Percentiles rank a stretch among this genome's conserved stretches.
Conservation (phyloP, 345 rosid genomes). For the Eucalyptus erythrocorys region DNA sequence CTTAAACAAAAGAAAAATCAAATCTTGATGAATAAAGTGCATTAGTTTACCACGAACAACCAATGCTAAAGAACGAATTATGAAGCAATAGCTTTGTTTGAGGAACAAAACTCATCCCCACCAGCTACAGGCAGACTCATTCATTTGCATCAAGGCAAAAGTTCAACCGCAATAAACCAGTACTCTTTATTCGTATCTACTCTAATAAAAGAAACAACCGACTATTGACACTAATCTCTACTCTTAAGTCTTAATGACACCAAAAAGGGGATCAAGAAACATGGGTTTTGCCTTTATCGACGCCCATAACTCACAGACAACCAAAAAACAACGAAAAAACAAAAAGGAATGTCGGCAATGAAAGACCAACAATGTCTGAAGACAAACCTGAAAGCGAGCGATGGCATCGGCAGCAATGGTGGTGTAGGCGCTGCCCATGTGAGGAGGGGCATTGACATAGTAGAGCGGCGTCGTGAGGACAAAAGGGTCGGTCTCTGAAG, state of each 20-base stretch:
- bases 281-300: neutral
- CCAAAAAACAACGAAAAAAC: neutral
- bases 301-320: neutral
- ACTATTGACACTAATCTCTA: neutral
- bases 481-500: slow-evolving; percentile 23
- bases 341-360: neutral
- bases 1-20: neutral
- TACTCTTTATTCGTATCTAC: neutral
- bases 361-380: neutral
- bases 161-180: neutral
- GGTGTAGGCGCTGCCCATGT: slow-evolving; percentile 98
- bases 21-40: neutral
- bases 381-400: slow-evolving; percentile 79
- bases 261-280: neutral
- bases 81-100: neutral
- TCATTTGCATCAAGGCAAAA: neutral
- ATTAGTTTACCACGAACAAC: neutral
- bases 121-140: neutral
- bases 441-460: slow-evolving; percentile 99
- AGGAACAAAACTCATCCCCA: neutral
- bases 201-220: neutral
- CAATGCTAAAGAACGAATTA: neutral
- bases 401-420: slow-evolving; percentile 95
- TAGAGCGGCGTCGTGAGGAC: slow-evolving; percentile 92
- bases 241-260: neutral